Conservation (phyloP, 306 rosid genomes). For the Trifolium dubium region DNA sequence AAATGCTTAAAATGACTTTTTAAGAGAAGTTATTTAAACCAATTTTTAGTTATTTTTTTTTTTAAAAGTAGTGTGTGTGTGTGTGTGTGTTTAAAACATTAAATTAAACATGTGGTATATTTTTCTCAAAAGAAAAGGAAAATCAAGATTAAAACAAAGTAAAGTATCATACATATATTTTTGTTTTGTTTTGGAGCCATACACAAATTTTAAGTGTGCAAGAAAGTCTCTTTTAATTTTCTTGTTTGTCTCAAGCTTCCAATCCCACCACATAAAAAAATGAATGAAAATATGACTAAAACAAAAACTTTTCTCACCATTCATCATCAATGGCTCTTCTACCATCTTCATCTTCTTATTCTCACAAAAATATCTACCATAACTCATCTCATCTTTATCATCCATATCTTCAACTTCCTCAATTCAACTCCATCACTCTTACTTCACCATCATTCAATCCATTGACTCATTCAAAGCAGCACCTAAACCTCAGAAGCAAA, state of each 20-base stretch:
- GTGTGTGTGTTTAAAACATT: too few relatives aligned
- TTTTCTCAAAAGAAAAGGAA: neutral
- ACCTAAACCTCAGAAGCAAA: conserved; percentile 25
- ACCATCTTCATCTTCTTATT: conserved; percentile 33
- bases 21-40: too few relatives aligned
- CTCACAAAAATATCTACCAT: conserved; percentile 37
- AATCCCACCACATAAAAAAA: conserved; percentile 52
- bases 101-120: neutral
- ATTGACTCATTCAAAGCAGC: conserved; percentile 29
- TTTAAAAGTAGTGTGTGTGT: too few relatives aligned
- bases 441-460: conserved; percentile 35
- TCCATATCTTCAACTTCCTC: conserved; percentile 37
- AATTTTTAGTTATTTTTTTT: too few relatives aligned
- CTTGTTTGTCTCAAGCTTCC: conserved; percentile 32
- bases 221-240: conserved; percentile 19
- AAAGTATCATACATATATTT: neutral
- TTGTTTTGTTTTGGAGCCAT: neutral
- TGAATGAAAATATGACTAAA: conserved; percentile 41
- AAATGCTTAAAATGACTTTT: too few relatives aligned
- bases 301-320: conserved; percentile 14
- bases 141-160: too few relatives aligned
- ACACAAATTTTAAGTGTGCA: conserved; percentile 21
- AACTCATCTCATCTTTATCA: conserved; percentile 36
- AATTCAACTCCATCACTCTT: conserved; percentile 35
- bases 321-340: conserved; percentile 59